Conservation (phyloP, 371 early-diverging fungal genomes). For the Nematocida parisii region DNA sequence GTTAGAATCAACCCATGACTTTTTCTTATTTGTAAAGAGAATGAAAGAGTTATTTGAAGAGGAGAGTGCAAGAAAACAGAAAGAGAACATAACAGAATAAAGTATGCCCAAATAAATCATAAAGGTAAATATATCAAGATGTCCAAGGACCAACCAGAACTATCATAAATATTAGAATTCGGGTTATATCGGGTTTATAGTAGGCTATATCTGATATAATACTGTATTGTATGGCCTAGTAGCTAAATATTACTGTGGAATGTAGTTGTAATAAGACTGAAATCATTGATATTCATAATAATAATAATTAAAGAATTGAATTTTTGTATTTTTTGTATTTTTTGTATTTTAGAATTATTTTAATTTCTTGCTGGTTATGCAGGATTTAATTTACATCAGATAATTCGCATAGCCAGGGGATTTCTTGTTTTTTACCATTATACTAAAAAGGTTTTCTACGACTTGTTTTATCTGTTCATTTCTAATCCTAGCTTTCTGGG, state of each 20-base stretch:
- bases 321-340: too few species aligned
- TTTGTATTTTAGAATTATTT: too few species aligned
- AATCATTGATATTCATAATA: too few species aligned
- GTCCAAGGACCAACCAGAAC: too few species aligned
- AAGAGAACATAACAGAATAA: background rate
- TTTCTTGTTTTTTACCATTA: constrained; percentile 47
- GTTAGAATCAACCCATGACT: constrained; percentile 26
- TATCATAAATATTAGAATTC: too few species aligned
- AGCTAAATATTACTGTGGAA: too few species aligned
- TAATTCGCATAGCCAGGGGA: constrained; percentile 33
- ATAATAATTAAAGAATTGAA: too few species aligned
- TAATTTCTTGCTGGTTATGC: too few species aligned
- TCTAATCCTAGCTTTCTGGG: constrained; percentile 64
- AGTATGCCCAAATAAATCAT: background rate
- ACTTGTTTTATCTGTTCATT: constrained; percentile 67
- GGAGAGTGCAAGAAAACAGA: constrained; percentile 8
- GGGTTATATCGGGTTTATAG: too few species aligned
- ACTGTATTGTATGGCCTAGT: too few species aligned
- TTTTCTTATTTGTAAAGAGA: constrained; percentile 39
- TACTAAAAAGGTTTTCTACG: constrained; percentile 65
- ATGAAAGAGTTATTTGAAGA: constrained; percentile 36
- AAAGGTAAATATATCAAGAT: background rate
- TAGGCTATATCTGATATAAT: too few species aligned
- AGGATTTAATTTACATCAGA: constrained; percentile 23
- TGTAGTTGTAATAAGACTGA: too few species aligned